Evolutionary conservation across 1,284 basidiomycete species (phyloP).

Genomic region (Trichosporon coremiiforme): DNA sequence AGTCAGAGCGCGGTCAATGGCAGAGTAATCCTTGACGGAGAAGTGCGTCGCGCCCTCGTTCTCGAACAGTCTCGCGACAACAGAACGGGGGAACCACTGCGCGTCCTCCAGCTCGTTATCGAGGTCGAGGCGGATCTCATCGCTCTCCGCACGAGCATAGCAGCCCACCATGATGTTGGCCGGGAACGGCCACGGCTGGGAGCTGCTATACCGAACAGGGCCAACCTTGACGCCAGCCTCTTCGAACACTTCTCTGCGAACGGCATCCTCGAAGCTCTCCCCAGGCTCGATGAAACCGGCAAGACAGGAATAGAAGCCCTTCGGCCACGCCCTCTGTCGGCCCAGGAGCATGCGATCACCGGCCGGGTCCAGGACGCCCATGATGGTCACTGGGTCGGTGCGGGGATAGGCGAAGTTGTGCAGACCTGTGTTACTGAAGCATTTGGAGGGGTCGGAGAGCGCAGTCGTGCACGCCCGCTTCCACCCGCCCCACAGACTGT

Average conservation of each 20-base stretch:
- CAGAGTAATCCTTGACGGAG: slow-evolving; percentile 64
- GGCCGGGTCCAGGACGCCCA: slow-evolving; percentile 76
- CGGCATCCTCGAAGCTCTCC: slow-evolving; percentile 94
- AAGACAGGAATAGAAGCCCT: slow-evolving; percentile 73
- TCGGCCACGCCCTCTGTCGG: slow-evolving; percentile 63
- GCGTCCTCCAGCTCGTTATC: slow-evolving; percentile 97
- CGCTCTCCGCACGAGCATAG: slow-evolving; percentile 66
- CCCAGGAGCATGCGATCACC: slow-evolving; percentile 84
- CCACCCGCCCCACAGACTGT: slow-evolving; percentile 94
- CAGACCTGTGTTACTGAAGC: slow-evolving; percentile 67
- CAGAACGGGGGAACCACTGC: slow-evolving; percentile 79
- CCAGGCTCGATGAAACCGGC: slow-evolving; percentile 91
- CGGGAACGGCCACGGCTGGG: slow-evolving; percentile 70
- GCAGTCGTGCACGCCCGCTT: slow-evolving; percentile 79
- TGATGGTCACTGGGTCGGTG: slow-evolving; percentile 82
- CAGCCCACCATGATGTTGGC: slow-evolving; percentile 90
- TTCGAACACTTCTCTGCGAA: slow-evolving; percentile 89
- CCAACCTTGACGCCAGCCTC: slow-evolving; percentile 87
- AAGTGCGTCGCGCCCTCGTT: slow-evolving; percentile 61
- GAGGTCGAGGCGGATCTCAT: slow-evolving; percentile 79
- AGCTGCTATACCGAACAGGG: slow-evolving; percentile 68
- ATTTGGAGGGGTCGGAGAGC: slow-evolving; percentile 41
- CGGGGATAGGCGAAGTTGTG: slow-evolving; percentile 88
- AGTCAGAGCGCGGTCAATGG: slow-evolving; percentile 52
- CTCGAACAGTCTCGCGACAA: slow-evolving; percentile 63